A percentile compares a stretch with the other conserved stretches of the same genome.
These are phyloP conservation scores for Mesostigma viride DNA, from an alignment of 139 green algal genomes.

Conservation along the genomic window DNA sequence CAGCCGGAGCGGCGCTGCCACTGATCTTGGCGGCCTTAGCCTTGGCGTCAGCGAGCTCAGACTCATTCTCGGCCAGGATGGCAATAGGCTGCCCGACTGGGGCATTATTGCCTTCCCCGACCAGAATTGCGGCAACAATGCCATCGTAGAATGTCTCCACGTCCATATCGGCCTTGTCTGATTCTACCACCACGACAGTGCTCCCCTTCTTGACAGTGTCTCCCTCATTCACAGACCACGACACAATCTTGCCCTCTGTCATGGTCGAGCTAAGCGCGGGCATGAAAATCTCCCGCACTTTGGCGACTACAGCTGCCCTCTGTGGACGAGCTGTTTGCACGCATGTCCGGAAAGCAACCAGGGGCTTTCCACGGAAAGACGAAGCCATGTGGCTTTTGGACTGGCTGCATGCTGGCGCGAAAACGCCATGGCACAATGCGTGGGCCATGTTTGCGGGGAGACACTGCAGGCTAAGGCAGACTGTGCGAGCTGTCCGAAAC, in stretches of 20 bases:
- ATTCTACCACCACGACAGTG: conserved; percentile 91
- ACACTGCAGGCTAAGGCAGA: too few species aligned
- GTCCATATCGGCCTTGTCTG: conserved; percentile 98
- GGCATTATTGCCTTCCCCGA: conserved; percentile 69
- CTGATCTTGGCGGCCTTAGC: conserved; percentile 12
- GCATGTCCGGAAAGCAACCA: too few species aligned
- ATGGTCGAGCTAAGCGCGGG: conserved; percentile 78
- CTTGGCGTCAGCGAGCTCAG: conserved; percentile 85
- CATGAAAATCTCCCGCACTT: conserved; percentile 92
- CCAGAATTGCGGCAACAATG: conserved; percentile 71
- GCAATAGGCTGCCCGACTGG: conserved; percentile 83
- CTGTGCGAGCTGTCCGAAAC: too few species aligned
- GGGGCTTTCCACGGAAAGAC: too few species aligned
- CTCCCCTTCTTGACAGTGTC: conserved; percentile 85
- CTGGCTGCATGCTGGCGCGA: too few species aligned
- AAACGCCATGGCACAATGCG: too few species aligned
- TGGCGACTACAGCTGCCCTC: too few species aligned
- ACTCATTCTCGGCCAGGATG: conserved; percentile 87
- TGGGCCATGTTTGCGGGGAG: too few species aligned
- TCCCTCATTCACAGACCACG: conserved; percentile 83
- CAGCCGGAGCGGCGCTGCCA: not conserved
- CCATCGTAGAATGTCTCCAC: conserved; percentile 91
- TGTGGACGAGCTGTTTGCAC: too few species aligned
- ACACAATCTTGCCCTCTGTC: conserved; percentile 81
- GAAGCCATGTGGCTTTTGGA: too few species aligned